Evolutionary conservation across 345 rosid genomes (phyloP).

Genomic region (Linum usitatissimum): DNA sequence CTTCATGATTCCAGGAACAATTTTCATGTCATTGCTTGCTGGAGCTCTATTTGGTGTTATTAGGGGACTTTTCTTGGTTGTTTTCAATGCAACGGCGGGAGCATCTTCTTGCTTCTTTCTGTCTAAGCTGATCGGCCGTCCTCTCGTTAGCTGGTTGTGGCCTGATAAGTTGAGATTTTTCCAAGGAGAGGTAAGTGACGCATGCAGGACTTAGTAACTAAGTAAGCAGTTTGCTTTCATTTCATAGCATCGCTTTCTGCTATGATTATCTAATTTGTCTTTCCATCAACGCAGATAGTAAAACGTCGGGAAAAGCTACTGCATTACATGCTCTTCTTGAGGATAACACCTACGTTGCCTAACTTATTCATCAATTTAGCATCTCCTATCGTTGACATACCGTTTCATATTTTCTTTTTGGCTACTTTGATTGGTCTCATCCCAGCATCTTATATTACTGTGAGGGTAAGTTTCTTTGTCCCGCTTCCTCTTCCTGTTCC

Average conservation of each 20-base stretch:
- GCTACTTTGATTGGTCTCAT: slow-evolving; percentile 86
- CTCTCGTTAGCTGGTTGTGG: slow-evolving; percentile 87
- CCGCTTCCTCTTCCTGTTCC: neutral
- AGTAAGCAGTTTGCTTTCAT: too few relatives aligned
- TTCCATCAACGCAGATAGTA: slow-evolving; percentile 44
- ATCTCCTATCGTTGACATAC: slow-evolving; percentile 91
- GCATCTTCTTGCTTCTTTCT: slow-evolving; percentile 89
- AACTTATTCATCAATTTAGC: slow-evolving; percentile 97
- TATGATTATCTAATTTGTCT: neutral
- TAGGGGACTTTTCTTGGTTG: slow-evolving; percentile 78
- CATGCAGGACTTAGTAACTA: neutral
- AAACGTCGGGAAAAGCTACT: slow-evolving; percentile 85
- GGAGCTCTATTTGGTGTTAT: slow-evolving; percentile 94
- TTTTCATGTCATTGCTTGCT: slow-evolving; percentile 95
- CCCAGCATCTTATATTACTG: slow-evolving; percentile 90
- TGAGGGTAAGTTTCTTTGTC: slow-evolving; percentile 46
- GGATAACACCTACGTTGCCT: slow-evolving; percentile 89
- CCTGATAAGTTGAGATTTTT: slow-evolving; percentile 91
- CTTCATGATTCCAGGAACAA: slow-evolving; percentile 98
- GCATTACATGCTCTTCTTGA: slow-evolving; percentile 92
- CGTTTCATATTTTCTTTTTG: slow-evolving; percentile 83
- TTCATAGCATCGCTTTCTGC: neutral
- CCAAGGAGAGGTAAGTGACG: slow-evolving; percentile 67
- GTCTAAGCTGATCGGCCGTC: slow-evolving; percentile 89
- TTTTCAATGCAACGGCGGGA: slow-evolving; percentile 88